phyloP scores from a whole-genome alignment of 2,329 filamentous ascomycete genomes.

The Zelopaecilomyces penicillatus region DNA sequence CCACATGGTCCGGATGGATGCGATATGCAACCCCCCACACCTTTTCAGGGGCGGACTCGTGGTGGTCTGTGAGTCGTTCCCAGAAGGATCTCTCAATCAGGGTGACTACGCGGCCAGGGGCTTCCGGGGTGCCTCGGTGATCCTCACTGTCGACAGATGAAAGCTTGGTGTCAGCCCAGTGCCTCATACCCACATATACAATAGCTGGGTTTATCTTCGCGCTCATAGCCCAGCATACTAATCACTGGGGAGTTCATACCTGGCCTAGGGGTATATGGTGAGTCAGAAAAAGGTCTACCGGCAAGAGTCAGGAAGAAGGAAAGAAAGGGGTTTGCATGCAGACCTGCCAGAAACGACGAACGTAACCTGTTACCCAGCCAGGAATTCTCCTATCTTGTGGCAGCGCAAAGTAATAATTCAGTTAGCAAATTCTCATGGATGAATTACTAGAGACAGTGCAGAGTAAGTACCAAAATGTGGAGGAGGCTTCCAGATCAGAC shows the following conservation, averaged over 20 bases:
- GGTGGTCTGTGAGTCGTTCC: slow-evolving; percentile 64
- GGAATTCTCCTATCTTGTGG: slow-evolving; percentile 68
- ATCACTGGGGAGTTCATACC: slow-evolving; percentile 16
- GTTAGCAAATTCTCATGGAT: neutral
- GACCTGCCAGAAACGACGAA: slow-evolving; percentile 97
- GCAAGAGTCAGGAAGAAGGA: neutral
- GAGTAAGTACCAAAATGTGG: slow-evolving; percentile 72
- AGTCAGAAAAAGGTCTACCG: neutral
- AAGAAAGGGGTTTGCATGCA: slow-evolving; percentile 23
- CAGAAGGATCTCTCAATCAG: slow-evolving; percentile 80
- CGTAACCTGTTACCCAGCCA: slow-evolving; percentile 88
- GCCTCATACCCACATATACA: neutral
- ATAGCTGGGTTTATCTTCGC: too few species aligned
- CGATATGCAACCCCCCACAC: slow-evolving; percentile 95
- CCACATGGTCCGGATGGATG: slow-evolving; percentile 62
- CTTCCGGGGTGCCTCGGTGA: slow-evolving; percentile 82
- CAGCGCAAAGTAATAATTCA: slow-evolving; percentile 1
- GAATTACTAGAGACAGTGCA: neutral
- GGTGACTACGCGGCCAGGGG: slow-evolving; percentile 86
- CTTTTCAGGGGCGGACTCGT: slow-evolving; percentile 50
- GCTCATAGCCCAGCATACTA: neutral
- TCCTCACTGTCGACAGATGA: slow-evolving; percentile 58
- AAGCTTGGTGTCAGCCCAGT: neutral
- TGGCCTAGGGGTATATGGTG: slow-evolving; percentile 18
- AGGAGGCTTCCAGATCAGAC: slow-evolving; percentile 96